phyloP scores from a whole-genome alignment of 257 asterid species.

The Solanum chilense region DNA sequence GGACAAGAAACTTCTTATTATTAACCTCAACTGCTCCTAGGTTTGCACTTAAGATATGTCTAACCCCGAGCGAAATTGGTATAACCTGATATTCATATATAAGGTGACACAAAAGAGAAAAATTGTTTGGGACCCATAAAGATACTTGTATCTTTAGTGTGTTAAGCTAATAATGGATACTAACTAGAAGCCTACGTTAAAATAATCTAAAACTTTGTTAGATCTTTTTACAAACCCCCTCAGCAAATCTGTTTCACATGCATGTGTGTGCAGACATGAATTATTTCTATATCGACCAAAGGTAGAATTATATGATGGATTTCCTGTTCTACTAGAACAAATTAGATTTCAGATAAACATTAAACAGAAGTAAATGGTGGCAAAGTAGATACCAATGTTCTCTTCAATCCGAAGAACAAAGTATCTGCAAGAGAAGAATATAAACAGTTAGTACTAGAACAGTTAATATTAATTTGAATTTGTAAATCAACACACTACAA shows the following conservation, averaged over 20 bases:
- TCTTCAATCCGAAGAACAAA: slow-evolving; percentile 95
- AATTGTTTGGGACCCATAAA: not conserved
- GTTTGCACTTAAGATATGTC: not conserved
- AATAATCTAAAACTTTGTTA: not conserved
- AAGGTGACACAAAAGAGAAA: not conserved
- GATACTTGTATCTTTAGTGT: not conserved
- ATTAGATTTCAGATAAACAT: not conserved
- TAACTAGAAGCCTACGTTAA: not conserved
- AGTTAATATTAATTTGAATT: not conserved
- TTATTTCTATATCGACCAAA: not conserved
- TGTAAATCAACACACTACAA: not conserved
- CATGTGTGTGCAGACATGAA: not conserved
- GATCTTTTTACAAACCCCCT: not conserved
- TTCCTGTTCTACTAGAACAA: not conserved
- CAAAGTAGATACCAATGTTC: slow-evolving; percentile 51
- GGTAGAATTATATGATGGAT: not conserved
- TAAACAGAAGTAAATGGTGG: slow-evolving; percentile 2
- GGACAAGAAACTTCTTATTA: not conserved
- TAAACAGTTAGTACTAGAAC: not conserved
- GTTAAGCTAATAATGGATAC: not conserved
- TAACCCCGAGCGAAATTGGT: not conserved
- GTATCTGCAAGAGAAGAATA: slow-evolving; percentile 50
- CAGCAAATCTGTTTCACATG: not conserved
- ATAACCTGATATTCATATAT: not conserved
- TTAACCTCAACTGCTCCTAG: not conserved